Conservation (phyloP, 148 eudicot species). For the Rhododendron ferrugineum region DNA sequence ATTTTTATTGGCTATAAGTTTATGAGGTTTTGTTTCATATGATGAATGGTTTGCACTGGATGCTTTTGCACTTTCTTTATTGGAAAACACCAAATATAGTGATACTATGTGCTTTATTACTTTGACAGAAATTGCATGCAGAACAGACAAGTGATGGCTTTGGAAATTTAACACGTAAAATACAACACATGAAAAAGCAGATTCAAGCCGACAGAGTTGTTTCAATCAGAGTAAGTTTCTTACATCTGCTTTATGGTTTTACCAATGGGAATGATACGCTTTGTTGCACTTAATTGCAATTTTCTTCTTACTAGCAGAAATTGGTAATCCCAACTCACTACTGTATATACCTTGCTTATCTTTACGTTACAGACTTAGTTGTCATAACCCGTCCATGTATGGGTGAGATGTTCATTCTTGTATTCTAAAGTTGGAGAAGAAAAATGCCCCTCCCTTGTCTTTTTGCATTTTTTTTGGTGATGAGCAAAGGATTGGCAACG, state of each 20-base stretch:
- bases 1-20: background rate
- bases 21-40: background rate
- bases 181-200: constrained; percentile 51
- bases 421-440: background rate
- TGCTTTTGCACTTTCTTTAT: background rate
- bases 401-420: background rate
- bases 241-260: background rate
- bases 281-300: background rate
- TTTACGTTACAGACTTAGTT: background rate
- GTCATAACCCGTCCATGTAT: background rate
- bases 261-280: background rate
- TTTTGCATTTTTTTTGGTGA: background rate
- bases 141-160: constrained; percentile 35
- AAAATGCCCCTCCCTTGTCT: background rate
- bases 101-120: background rate
- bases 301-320: background rate
- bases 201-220: constrained; percentile 56
- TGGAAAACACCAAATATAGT: background rate
- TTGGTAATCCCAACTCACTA: background rate
- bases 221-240: constrained; percentile 48
- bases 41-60: background rate
- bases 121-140: constrained; percentile 16
- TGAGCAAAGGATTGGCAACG: background rate
- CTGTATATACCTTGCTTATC: background rate
- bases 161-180: constrained; percentile 35